Base-by-base conservation (phyloP, 768 basidiomycete genomes). In the Crassisporium funariophilum region DNA sequence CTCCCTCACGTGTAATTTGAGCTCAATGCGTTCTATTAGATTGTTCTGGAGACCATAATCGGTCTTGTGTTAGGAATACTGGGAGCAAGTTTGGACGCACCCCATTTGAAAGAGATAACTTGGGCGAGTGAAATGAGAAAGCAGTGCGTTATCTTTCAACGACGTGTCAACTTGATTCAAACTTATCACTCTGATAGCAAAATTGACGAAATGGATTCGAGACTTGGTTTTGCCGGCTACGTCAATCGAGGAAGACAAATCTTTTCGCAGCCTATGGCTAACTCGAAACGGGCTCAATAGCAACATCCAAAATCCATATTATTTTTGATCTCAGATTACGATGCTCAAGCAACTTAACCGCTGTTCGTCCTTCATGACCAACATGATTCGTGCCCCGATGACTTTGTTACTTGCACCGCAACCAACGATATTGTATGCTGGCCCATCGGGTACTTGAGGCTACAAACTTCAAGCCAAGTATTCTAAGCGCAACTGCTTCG, bases 51-150 rank as follows among this genome's bases (percentile, higher is more conserved):
- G 64, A 78, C 83, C 9, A 56, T 89, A 17, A 35, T 82, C 42
- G 79, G 82, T 1, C 71, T 91, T 15, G 55, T 83, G n/a, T 50
- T 86, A 8, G 88, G 89, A 16, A 83, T 81, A 15, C 47, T 91
- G 3, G 91, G 89, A 5, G 86, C 88, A 23, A 79, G 82, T n/a
- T 56, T 88, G 49, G 84, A 78, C 53, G 76, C 85, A 5, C 80
- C 88, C 1, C 62, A 73, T 23, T 67, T 92, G 24, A 89, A 85
- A 55, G 88, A 91, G 57, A 88, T 92, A 49, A 86, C 86, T 24
- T 94, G 90, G 91, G 80, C 88, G 13, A 90, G 87, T 56, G 91
- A 95, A 68, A 93, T 93, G 91, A 79, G 78, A 56, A 84, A 78
- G 60, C 77, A 84, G 91, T 91, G 56, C 55, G 81, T 66, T 39